These are phyloP conservation scores for Botryotinia convoluta DNA, from an alignment of 2,329 filamentous ascomycete species.

Conservation along the genomic window DNA sequence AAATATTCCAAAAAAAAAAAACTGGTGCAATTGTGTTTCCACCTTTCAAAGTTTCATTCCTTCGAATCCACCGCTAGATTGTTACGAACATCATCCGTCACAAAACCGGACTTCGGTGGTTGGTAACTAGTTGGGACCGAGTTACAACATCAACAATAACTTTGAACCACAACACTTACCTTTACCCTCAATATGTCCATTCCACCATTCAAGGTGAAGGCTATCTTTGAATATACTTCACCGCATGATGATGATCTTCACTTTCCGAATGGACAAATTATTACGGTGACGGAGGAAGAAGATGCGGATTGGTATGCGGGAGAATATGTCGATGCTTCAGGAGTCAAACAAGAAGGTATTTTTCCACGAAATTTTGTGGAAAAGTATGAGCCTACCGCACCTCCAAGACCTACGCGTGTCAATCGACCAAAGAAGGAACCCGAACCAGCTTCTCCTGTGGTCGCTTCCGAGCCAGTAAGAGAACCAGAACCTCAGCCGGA, in stretches of 20 bases:
- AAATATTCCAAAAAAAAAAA: background rate
- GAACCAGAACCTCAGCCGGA: constrained; percentile 38
- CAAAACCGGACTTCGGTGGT: constrained; percentile 31
- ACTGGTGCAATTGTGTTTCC: constrained; percentile 2
- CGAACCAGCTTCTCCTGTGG: constrained; percentile 38
- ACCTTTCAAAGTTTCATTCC: constrained; percentile 1
- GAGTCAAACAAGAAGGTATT: constrained; percentile 75
- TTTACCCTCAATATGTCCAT: constrained; percentile 56
- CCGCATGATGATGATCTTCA: constrained; percentile 92
- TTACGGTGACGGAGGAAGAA: constrained; percentile 89
- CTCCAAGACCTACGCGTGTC: constrained; percentile 76
- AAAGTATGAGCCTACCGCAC: constrained; percentile 86
- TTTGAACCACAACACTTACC: background rate
- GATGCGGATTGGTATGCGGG: constrained; percentile 93
- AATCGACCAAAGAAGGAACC: constrained; percentile 61
- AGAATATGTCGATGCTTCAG: constrained; percentile 76
- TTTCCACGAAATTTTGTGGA: constrained; percentile 98
- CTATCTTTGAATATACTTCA: constrained; percentile 90
- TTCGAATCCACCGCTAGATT: constrained; percentile 7
- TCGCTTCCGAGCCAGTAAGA: constrained; percentile 40
- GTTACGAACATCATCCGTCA: constrained; percentile 14
- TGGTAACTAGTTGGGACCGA: constrained; percentile 17
- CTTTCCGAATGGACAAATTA: constrained; percentile 82
- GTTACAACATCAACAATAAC: constrained; percentile 18
- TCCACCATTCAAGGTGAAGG: constrained; percentile 87